Evolutionary conservation across 768 basidiomycete genomes (phyloP).

Genomic region (Lentinula lateritia): DNA sequence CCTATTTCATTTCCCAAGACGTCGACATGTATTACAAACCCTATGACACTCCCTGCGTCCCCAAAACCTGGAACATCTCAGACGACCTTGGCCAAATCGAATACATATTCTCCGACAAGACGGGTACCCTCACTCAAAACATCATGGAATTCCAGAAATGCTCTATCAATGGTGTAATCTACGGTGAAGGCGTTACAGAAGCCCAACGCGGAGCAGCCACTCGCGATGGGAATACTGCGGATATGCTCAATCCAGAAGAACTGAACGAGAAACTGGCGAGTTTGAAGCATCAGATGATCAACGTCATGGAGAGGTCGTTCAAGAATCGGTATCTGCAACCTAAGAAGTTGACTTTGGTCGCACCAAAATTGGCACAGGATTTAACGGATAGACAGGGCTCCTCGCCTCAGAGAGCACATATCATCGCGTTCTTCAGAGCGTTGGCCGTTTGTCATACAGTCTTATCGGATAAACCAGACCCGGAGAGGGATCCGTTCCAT

Average conservation of each 20-base stretch:
- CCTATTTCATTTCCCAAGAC: conserved; percentile 94
- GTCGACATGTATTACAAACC: conserved; percentile 93
- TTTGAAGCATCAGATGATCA: conserved; percentile 75
- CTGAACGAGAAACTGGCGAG: conserved; percentile 57
- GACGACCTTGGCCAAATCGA: conserved; percentile 99
- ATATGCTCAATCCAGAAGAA: conserved; percentile 64
- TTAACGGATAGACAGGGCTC: conserved; percentile 54
- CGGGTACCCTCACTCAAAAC: conserved; percentile 96
- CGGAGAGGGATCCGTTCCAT: conserved; percentile 49
- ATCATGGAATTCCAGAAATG: conserved; percentile 99
- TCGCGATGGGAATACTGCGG: conserved; percentile 60
- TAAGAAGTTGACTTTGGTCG: conserved; percentile 82
- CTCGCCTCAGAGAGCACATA: conserved; percentile 47
- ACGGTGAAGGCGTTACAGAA: conserved; percentile 94
- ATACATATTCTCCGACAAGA: conserved; percentile 88
- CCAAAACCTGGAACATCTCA: conserved; percentile 98
- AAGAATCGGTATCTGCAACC: conserved; percentile 82
- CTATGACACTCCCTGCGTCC: conserved; percentile 83
- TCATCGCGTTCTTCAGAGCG: conserved; percentile 89
- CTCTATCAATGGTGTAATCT: conserved; percentile 75
- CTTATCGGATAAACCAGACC: conserved; percentile 71
- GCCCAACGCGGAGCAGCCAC: conserved; percentile 90
- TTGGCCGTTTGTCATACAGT: conserved; percentile 93
- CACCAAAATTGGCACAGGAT: conserved; percentile 79
- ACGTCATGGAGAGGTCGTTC: conserved; percentile 69